These are phyloP conservation scores for Solanum pinnatisectum DNA, from an alignment of 257 asterid species.

Conservation along the genomic window DNA sequence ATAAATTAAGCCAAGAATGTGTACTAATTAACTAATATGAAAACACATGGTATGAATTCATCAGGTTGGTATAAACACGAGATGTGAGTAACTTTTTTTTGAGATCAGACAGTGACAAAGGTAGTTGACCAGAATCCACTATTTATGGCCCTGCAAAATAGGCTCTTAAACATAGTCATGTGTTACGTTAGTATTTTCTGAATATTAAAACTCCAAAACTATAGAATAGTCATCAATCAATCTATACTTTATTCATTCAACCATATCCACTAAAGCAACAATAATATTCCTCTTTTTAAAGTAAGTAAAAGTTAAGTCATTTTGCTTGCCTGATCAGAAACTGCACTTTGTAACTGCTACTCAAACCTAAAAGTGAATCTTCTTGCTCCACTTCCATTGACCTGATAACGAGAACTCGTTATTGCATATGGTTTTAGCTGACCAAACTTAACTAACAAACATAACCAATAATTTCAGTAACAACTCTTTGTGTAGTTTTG, in stretches of 20 bases:
- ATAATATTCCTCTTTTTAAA: neutral
- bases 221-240: neutral
- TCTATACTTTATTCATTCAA: conserved; percentile 9
- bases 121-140: neutral
- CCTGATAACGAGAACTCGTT: neutral
- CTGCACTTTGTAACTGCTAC: neutral
- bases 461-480: neutral
- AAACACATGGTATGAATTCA: neutral
- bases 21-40: neutral
- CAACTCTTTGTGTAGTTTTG: neutral
- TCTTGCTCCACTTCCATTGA: neutral
- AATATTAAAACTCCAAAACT: neutral
- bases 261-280: conserved; percentile 26
- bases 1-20: neutral
- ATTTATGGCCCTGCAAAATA: neutral
- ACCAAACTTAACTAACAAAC: conserved; percentile 21
- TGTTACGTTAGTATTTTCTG: neutral
- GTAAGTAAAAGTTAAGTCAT: neutral
- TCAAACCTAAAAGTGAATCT: neutral
- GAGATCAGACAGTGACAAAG: neutral
- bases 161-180: neutral
- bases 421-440: conserved; percentile 21
- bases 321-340: neutral
- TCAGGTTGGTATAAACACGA: neutral
- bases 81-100: neutral